Evolutionary conservation across 306 rosid species (phyloP).

Genomic region (Pyrus communis): DNA sequence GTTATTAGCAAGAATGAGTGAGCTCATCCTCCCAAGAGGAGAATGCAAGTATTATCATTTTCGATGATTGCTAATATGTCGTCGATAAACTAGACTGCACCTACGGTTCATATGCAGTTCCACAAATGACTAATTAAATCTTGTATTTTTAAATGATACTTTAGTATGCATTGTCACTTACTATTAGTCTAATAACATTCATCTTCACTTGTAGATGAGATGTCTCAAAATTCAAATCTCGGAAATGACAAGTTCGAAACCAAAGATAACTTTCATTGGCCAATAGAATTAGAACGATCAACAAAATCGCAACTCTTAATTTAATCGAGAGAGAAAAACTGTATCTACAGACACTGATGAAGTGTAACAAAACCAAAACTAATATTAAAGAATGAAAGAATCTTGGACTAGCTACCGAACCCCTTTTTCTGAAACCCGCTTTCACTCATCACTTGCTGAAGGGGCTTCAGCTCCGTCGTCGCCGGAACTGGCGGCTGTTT

Average conservation of each 20-base stretch:
- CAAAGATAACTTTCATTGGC: too few relatives aligned
- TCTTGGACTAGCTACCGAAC: conserved; percentile 1
- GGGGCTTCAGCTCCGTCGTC: conserved; percentile 52
- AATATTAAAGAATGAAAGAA: conserved; percentile 67
- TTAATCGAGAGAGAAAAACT: neutral
- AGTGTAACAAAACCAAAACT: conserved; percentile 23
- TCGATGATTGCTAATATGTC: neutral
- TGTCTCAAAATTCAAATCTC: too few relatives aligned
- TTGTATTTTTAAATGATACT: neutral
- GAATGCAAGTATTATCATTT: too few relatives aligned
- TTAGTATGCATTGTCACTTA: too few relatives aligned
- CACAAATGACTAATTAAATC: too few relatives aligned
- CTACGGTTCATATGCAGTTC: neutral
- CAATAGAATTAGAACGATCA: neutral
- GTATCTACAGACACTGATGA: conserved; percentile 31
- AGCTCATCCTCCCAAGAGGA: too few relatives aligned
- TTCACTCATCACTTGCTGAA: conserved; percentile 44
- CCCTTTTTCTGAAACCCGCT: neutral
- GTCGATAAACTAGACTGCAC: neutral
- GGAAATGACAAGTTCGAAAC: too few relatives aligned
- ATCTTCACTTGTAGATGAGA: too few relatives aligned
- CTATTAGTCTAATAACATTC: too few relatives aligned
- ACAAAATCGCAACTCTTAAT: neutral
- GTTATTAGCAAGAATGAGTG: too few relatives aligned
- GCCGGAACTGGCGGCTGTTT: conserved; percentile 37